These are phyloP conservation scores for Boletus huronensis DNA, from an alignment of 768 basidiomycete species.

Conservation along the genomic window DNA sequence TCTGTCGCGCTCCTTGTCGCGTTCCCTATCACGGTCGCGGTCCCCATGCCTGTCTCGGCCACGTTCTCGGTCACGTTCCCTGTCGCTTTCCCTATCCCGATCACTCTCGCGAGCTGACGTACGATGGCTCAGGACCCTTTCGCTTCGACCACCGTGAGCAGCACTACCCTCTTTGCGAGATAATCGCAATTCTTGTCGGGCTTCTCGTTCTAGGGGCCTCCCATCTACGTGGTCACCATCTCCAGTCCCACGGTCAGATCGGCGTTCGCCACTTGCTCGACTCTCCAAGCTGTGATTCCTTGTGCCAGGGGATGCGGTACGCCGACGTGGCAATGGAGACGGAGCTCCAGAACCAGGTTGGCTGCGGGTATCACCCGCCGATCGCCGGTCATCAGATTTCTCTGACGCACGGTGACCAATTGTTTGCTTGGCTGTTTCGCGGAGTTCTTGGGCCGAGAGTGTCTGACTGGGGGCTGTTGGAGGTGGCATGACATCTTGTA, in stretches of 20 bases:
- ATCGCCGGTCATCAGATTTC: constrained; percentile 39
- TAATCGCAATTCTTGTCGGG: constrained; percentile 43
- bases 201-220: constrained; percentile 50
- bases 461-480: constrained; percentile 78
- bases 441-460: constrained; percentile 69
- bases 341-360: constrained; percentile 51
- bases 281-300: constrained; percentile 71
- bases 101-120: constrained; percentile 31
- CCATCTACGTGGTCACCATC: constrained; percentile 50
- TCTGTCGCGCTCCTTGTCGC: constrained; percentile 38
- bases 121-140: constrained; percentile 45
- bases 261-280: constrained; percentile 64
- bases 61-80: constrained; percentile 47
- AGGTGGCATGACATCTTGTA: constrained; percentile 64
- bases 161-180: constrained; percentile 44
- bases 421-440: constrained; percentile 74
- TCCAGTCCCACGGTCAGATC: constrained; percentile 47
- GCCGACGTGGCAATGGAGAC: constrained; percentile 52
- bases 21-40: constrained; percentile 45
- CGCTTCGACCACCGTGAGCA: constrained; percentile 50
- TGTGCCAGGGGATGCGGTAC: constrained; percentile 65
- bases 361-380: constrained; percentile 38
- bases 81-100: constrained; percentile 43
- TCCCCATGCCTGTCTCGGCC: constrained; percentile 46
- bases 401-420: constrained; percentile 40